Base-by-base conservation (phyloP, 345 rosid species). In the Trapa bicornis region DNA sequence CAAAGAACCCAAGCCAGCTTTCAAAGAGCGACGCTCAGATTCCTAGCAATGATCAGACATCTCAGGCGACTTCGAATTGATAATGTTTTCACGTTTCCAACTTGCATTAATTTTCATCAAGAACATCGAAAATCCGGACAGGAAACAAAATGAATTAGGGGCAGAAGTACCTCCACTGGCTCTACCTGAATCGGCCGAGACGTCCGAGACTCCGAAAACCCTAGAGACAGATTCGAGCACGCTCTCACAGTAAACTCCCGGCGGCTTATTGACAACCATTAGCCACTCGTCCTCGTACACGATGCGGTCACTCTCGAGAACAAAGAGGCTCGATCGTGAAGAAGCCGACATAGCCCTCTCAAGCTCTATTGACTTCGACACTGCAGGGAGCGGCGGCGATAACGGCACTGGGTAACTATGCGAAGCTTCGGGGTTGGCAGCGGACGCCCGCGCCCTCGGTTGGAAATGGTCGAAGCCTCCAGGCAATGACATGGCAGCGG, bases 241-340 rank as follows among this genome's bases (percentile, higher is more conserved):
- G 69, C 76, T 45, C 75, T 92, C 98, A 64, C 97, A 92, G 78
- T 92, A 89, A 63, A 92, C 60, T 5, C 97, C 97, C 66, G 70
- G 78, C 22, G 97, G 98, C 73, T 93, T 90, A 66, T 90, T 83
- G 5, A 88, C 87, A 13, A 85, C 95, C 72, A 93, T 57, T 43
- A 93, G 81, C 87, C 89, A 87, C 64, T 91, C 86, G 71, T 93
- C 97, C 80, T 93, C 95, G 76, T 80, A 88, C 32, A 90, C 61
- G 4, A 91, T 61, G 74, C 81, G 71, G 47, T 71, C 68, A 69
- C 74, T 67, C 33, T 82, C 80, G 16, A 94, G 78, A 65, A 75
- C 70, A 68, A 78, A 87, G 64, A 82, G 80, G 81, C 81, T 80
- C 60, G 96, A 91, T 72, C 78, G 85, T 56, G 97, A 83, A 43